Conservation (phyloP, 2,329 filamentous ascomycete species). For the Scedosporium minutisporum region DNA sequence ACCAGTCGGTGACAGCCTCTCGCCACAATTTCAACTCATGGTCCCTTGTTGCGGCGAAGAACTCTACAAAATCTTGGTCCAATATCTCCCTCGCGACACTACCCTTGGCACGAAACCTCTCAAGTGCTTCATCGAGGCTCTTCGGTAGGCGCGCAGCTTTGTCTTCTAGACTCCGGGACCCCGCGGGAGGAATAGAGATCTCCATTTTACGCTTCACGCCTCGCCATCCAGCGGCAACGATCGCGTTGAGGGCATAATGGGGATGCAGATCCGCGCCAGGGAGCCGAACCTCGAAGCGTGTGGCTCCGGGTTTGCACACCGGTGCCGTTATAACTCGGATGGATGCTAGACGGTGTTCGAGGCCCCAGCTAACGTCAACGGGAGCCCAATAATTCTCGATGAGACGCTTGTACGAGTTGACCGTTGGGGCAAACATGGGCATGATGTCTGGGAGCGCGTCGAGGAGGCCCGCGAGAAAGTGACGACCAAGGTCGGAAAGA, state of each 20-base stretch:
- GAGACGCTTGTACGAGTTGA: constrained; percentile 96
- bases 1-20: constrained; percentile 96
- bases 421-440: constrained; percentile 86
- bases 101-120: constrained; percentile 62
- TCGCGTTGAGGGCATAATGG: constrained; percentile 74
- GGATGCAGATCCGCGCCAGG: constrained; percentile 92
- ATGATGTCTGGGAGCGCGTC: constrained; percentile 89
- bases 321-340: constrained; percentile 85
- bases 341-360: constrained; percentile 88
- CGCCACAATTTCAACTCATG: constrained; percentile 89
- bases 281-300: constrained; percentile 85
- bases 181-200: constrained; percentile 74
- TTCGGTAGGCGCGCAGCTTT: constrained; percentile 59
- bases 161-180: constrained; percentile 53
- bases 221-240: constrained; percentile 80
- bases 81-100: constrained; percentile 92
- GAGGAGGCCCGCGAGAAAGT: constrained; percentile 86
- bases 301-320: constrained; percentile 72
- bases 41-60: constrained; percentile 84
- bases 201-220: constrained; percentile 88
- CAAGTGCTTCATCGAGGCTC: constrained; percentile 74
- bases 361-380: constrained; percentile 92
- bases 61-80: constrained; percentile 90
- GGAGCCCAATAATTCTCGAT: constrained; percentile 99
- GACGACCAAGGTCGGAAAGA: constrained; percentile 78